Base-by-base conservation (phyloP, 2,329 filamentous ascomycete species). In the Zelopaecilomyces penicillatus region DNA sequence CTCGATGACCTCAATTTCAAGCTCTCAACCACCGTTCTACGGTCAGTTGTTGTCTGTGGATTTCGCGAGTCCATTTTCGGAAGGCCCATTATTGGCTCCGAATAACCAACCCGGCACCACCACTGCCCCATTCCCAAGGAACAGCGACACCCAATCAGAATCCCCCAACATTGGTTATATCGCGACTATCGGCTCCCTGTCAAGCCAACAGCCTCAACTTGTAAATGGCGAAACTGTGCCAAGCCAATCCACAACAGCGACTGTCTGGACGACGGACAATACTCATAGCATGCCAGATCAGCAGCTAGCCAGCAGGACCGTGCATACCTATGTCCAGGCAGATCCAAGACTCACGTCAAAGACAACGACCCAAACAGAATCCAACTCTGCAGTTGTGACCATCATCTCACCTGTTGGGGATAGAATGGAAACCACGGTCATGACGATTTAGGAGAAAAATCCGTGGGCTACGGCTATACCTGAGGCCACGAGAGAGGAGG, bases 401-500 rank as follows among this genome's bases (percentile, higher is more conserved):
- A 46, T 62, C 5, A 53, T 59, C 34, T 46, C 54, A 11, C 46
- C 57, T 19, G 49, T 50, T 8, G 47, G 53, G 7, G 47, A 50
- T 7, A 44, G 50, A 8, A 51, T 54, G 6, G 41, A 52, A 37
- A 59, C 54, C 0, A 51, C 50, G 10, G 34, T 52, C 7, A 28
- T 53, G 33, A 50, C 53, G 3, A 37, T 53, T 6, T 50, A 33
- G 41, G 45, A 50, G 28, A 41, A 41, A 8, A 35, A 44, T n/a
- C 50, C 53, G 7, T 48, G 41, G 30, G 43, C 43, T 28, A 47
- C 47, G 19, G 33, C 38, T 11, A 6, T 36, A 8, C 31, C 33
- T 4, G 26, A 36, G 11, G 26, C 19, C 6, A 4, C 28, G 11
- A 27, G 10, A 8, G 37, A 29, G 26, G 33, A 41, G 6, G n/a